Evolutionary conservation across 441 rosid genomes (phyloP).

Genomic region (Brassica balearica): DNA sequence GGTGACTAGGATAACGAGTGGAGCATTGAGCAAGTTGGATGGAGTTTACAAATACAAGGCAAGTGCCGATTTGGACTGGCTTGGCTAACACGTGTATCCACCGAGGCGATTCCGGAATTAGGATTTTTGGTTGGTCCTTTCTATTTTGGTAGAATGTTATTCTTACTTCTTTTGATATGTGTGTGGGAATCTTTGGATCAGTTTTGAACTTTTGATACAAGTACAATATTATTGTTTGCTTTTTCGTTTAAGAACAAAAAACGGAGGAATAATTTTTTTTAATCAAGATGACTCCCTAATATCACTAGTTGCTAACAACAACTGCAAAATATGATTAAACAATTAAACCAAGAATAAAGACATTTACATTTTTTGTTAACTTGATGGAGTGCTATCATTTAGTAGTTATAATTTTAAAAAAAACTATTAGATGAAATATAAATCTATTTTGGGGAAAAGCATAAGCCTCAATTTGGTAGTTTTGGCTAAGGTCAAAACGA

Average conservation of each 20-base stretch:
- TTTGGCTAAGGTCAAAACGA: not conserved
- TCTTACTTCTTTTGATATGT: slow-evolving; percentile 23
- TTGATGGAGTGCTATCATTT: not conserved
- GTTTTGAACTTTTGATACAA: slow-evolving; percentile 1
- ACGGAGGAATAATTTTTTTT: not conserved
- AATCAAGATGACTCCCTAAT: not conserved
- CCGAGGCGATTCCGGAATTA: slow-evolving; percentile 23
- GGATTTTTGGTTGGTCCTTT: slow-evolving; percentile 8
- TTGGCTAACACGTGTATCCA: slow-evolving; percentile 29
- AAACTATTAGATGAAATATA: not conserved
- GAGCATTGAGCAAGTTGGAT: slow-evolving; percentile 29
- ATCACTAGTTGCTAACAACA: not conserved
- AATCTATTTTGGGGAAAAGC: not conserved
- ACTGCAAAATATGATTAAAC: not conserved
- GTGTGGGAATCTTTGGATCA: not conserved
- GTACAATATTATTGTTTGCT: not conserved
- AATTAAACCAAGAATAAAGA: not conserved
- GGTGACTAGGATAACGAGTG: slow-evolving; percentile 30
- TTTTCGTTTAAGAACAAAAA: not conserved
- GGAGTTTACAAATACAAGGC: slow-evolving; percentile 34
- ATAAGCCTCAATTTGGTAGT: not conserved
- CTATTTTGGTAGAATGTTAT: slow-evolving; percentile 19
- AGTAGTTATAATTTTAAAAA: not conserved
- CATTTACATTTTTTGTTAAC: not conserved
- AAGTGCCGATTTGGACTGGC: slow-evolving; percentile 30